Percentiles rank a stretch among this genome's conserved stretches.
phyloP scores from a whole-genome alignment of 2,329 filamentous ascomycete genomes.

The Paracamarosporium sp. region DNA sequence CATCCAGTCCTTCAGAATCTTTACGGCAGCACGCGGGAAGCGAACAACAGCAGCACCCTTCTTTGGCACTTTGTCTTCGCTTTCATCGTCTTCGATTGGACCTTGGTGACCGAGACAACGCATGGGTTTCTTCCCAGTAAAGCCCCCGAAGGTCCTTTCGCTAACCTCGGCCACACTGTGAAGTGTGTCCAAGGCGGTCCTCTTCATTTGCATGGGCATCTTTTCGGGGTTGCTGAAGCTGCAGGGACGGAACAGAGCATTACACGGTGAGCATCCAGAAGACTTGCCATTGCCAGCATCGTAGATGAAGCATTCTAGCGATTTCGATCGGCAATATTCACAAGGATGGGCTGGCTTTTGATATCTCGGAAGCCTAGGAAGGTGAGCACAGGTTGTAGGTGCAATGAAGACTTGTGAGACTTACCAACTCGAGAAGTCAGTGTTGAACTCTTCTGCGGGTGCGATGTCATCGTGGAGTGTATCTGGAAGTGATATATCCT shows the following conservation, averaged over 20 bases:
- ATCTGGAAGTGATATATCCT: conserved; percentile 16
- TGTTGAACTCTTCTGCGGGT: conserved; percentile 39
- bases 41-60: conserved; percentile 48
- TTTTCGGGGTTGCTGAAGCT: conserved; percentile 51
- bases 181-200: conserved; percentile 54
- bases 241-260: conserved; percentile 56
- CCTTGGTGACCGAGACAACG: conserved; percentile 43
- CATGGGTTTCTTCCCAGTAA: conserved; percentile 48
- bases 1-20: conserved; percentile 84
- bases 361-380: conserved; percentile 50
- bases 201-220: conserved; percentile 36
- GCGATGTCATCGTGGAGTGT: conserved; percentile 8
- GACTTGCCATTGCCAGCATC: conserved; percentile 46
- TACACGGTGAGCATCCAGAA: conserved; percentile 54
- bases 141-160: conserved; percentile 37
- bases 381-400: not conserved
- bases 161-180: conserved; percentile 54
- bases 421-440: conserved; percentile 51
- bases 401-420: not conserved
- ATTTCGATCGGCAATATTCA: conserved; percentile 55
- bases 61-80: conserved; percentile 35
- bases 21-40: conserved; percentile 81
- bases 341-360: conserved; percentile 54
- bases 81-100: conserved; percentile 40
- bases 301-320: conserved; percentile 56